A percentile compares a stretch with the other conserved stretches of the same genome.
phyloP scores from a whole-genome alignment of 805 yeast genomes.

The Ogataea trehaloabstinens region DNA sequence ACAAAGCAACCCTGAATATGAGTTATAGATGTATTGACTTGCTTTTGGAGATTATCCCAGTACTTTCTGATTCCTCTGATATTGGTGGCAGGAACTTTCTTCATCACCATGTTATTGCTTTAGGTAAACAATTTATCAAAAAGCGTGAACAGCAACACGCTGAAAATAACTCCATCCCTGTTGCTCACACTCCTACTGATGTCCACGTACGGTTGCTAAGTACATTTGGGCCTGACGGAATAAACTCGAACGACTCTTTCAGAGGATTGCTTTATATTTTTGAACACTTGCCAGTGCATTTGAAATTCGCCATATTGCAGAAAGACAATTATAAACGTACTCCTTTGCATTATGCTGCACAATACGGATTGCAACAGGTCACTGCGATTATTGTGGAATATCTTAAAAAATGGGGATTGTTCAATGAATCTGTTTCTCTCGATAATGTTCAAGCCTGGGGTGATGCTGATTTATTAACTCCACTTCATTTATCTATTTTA shows the following conservation, averaged over 20 bases:
- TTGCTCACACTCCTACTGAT: conserved; percentile 47
- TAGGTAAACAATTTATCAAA: conserved; percentile 61
- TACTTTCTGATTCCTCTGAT: conserved; percentile 63
- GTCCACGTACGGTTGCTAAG: conserved; percentile 46
- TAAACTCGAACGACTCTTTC: conserved; percentile 54
- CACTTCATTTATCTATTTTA: conserved; percentile 77
- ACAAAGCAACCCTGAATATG: conserved; percentile 58
- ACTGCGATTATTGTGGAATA: conserved; percentile 55
- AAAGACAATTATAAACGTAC: conserved; percentile 77
- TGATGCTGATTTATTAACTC: conserved; percentile 76
- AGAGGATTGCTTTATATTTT: conserved; percentile 61
- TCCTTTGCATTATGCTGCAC: conserved; percentile 87
- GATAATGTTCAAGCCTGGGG: conserved; percentile 65
- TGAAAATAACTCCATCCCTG: conserved; percentile 23
- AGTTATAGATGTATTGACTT: conserved; percentile 56
- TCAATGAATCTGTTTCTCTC: conserved; percentile 47
- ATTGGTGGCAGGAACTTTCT: conserved; percentile 80
- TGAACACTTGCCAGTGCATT: conserved; percentile 49
- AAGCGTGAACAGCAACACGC: conserved; percentile 21
- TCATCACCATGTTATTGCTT: conserved; percentile 76
- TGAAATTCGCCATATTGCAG: conserved; percentile 56
- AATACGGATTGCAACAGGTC: conserved; percentile 72
- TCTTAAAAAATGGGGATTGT: conserved; percentile 58
- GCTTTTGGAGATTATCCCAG: conserved; percentile 50
- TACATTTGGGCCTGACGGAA: conserved; percentile 63